phyloP scores from a whole-genome alignment of 2,329 filamentous ascomycete species.

The Cordyceps farinosa region DNA sequence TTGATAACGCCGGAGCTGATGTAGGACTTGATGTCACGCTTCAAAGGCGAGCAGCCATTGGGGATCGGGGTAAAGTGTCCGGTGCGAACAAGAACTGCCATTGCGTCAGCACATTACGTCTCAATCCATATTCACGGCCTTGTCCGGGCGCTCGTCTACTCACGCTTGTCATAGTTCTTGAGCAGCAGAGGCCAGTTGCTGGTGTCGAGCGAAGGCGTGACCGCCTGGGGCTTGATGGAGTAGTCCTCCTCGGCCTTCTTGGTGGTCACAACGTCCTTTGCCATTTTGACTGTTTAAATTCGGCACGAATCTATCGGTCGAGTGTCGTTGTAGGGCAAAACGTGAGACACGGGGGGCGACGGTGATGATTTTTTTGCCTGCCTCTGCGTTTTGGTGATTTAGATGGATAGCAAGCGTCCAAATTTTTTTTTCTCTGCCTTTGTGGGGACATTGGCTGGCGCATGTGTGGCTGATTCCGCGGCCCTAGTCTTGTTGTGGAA shows the following conservation, averaged over 20 bases:
- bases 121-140: conserved; percentile 13
- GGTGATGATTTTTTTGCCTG: conserved; percentile 6
- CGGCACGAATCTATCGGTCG: background rate
- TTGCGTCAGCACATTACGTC: conserved; percentile 23
- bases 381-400: conserved; percentile 25
- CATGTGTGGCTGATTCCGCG: conserved; percentile 24
- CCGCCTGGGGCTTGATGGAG: conserved; percentile 87
- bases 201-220: conserved; percentile 74
- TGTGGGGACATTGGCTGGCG: conserved; percentile 28
- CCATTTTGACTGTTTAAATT: conserved; percentile 30
- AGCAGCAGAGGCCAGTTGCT: conserved; percentile 90
- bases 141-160: conserved; percentile 34
- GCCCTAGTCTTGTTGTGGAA: conserved; percentile 20
- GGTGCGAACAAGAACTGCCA: conserved; percentile 80
- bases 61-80: conserved; percentile 97
- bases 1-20: conserved; percentile 98
- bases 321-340: conserved; percentile 21
- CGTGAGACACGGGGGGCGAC: conserved; percentile 17
- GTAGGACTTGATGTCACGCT: conserved; percentile 95
- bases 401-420: conserved; percentile 26
- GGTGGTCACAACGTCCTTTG: conserved; percentile 44
- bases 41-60: conserved; percentile 83
- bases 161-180: conserved; percentile 93
- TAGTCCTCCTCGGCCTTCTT: conserved; percentile 62
- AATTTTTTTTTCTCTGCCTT: conserved; percentile 32